These are phyloP conservation scores for Balakata baccata DNA, from an alignment of 345 rosid genomes.

Conservation along the genomic window DNA sequence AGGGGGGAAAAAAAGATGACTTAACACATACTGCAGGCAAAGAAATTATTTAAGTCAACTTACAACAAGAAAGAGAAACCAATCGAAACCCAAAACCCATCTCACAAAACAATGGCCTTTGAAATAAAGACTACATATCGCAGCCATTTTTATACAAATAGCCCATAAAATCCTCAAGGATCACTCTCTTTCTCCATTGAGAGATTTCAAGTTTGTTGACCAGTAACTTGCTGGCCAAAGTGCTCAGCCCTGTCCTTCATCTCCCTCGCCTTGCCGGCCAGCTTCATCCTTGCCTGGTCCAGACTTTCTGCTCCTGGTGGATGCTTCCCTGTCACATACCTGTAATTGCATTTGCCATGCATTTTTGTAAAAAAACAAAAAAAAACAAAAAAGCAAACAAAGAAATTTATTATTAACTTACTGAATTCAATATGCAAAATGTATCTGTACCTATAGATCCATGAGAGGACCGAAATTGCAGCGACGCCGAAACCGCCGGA, in stretches of 20 bases:
- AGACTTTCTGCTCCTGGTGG: slow-evolving; percentile 63
- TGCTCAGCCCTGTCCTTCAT: slow-evolving; percentile 71
- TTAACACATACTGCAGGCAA: too few relatives aligned
- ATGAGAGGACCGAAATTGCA: slow-evolving; percentile 63
- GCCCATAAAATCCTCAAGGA: background rate
- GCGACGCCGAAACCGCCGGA: slow-evolving; percentile 86
- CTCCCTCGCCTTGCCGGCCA: slow-evolving; percentile 66
- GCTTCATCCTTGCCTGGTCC: slow-evolving; percentile 64
- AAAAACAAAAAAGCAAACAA: background rate
- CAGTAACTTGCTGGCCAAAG: slow-evolving; percentile 39
- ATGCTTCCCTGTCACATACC: slow-evolving; percentile 72
- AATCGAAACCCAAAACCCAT: background rate
- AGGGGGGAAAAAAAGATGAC: too few relatives aligned
- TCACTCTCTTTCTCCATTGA: background rate
- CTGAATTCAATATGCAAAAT: too few relatives aligned
- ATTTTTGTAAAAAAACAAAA: background rate
- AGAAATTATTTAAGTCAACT: too few relatives aligned
- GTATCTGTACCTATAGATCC: slow-evolving; percentile 60
- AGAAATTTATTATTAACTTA: background rate
- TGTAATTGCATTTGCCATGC: slow-evolving; percentile 3
- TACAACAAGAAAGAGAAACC: too few relatives aligned
- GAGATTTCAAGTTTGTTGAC: slow-evolving; percentile 11
- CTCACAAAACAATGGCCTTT: slow-evolving; percentile 7
- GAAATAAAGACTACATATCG: background rate
- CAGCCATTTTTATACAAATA: background rate